Conservation (phyloP, 257 asterid species). For the Mentha longifolia region DNA sequence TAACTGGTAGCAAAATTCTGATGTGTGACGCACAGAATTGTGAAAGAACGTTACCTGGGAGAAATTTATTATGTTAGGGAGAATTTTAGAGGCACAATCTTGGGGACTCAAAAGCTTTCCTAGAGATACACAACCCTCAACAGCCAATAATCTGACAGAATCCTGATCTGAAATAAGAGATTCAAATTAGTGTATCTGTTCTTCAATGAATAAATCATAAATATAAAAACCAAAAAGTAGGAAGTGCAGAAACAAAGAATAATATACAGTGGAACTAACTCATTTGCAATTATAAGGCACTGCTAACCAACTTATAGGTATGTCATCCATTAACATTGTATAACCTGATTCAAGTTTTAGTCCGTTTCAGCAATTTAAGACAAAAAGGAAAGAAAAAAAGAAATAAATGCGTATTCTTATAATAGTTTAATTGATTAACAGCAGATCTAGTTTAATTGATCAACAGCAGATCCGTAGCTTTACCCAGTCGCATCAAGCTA, state of each 20-base stretch:
- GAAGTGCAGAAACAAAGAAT: background rate
- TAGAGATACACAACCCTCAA: constrained; percentile 73
- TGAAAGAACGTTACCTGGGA: constrained; percentile 48
- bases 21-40: background rate
- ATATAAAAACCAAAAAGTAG: background rate
- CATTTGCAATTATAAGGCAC: background rate
- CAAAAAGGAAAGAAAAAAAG: background rate
- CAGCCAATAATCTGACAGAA: constrained; percentile 71
- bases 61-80: constrained; percentile 65
- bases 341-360: background rate
- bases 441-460: background rate
- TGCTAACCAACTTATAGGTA: background rate
- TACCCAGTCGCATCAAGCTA: background rate
- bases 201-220: background rate
- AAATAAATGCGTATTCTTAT: background rate
- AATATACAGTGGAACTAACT: background rate
- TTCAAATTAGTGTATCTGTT: background rate
- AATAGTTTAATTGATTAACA: background rate
- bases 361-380: background rate
- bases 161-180: constrained; percentile 55
- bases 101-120: constrained; percentile 70
- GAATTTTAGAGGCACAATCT: constrained; percentile 66
- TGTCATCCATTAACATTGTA: background rate
- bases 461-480: background rate
- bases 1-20: background rate